Evolutionary conservation across 257 asterid species (phyloP).

Genomic region (Knoxia roxburghii): DNA sequence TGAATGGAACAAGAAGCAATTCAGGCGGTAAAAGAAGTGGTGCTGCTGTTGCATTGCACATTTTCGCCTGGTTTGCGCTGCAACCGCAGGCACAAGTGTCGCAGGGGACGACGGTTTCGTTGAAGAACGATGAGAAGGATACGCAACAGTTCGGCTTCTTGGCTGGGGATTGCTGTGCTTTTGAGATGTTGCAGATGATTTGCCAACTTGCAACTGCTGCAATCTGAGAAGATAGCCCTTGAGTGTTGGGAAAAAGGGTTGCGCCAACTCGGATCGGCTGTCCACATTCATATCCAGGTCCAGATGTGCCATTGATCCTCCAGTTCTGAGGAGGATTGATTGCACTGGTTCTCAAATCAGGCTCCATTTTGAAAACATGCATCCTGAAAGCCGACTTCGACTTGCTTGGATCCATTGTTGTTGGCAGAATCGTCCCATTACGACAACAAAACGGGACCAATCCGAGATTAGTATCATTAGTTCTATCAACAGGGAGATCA

Average conservation of each 20-base stretch:
- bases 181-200: conserved; percentile 45
- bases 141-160: conserved; percentile 57
- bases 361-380: conserved; percentile 73
- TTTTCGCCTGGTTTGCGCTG: conserved; percentile 9
- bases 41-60: conserved; percentile 42
- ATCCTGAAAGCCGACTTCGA: conserved; percentile 50
- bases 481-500: conserved; percentile 51
- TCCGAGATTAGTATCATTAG: conserved; percentile 54
- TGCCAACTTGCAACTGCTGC: conserved; percentile 60
- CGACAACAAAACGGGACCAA: conserved; percentile 59
- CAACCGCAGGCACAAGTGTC: conserved; percentile 77
- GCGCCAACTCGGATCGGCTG: conserved; percentile 51
- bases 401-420: conserved; percentile 37
- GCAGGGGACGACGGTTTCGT: conserved; percentile 67
- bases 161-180: conserved; percentile 10
- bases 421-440: conserved; percentile 55
- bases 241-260: conserved; percentile 40
- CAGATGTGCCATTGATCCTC: conserved; percentile 42
- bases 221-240: conserved; percentile 40
- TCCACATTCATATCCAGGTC: conserved; percentile 41
- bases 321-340: conserved; percentile 59
- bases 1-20: conserved; percentile 56
- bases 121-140: conserved; percentile 63
- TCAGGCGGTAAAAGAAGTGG: conserved; percentile 54
- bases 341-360: conserved; percentile 42